A percentile compares a stretch with the other conserved stretches of the same genome.
These are phyloP conservation scores for Vigna hirtella DNA, from an alignment of 306 rosid species.

Conservation along the genomic window DNA sequence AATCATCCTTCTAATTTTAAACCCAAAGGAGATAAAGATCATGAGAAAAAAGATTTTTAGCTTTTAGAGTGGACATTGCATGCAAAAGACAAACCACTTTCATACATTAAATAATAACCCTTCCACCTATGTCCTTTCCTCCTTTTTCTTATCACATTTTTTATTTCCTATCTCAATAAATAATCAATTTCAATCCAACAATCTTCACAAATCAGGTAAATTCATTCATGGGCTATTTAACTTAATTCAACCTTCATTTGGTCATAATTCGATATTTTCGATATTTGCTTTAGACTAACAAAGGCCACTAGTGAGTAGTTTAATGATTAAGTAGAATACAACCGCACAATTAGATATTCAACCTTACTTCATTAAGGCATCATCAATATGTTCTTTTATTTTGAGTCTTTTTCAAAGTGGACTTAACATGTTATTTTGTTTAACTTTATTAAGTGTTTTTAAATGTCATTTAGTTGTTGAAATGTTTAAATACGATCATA, in stretches of 20 bases:
- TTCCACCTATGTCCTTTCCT: not conserved
- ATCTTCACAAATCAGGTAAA: no score
- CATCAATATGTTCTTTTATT: not conserved
- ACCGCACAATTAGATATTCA: constrained; percentile 32
- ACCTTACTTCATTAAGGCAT: constrained; percentile 18
- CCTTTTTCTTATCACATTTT: not conserved
- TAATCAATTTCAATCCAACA: no score
- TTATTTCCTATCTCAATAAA: no score
- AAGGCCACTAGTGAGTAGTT: not conserved
- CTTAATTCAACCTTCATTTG: no score
- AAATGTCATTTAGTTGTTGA: not conserved
- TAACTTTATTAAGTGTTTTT: not conserved
- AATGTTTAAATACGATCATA: not conserved
- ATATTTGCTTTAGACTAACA: not conserved
- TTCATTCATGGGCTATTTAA: no score
- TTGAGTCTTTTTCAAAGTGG: not conserved
- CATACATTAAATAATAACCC: constrained; percentile 39
- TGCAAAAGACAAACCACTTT: constrained; percentile 50
- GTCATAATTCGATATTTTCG: no score
- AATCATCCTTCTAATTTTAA: constrained; percentile 49
- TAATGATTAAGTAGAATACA: not conserved
- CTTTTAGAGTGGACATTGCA: constrained; percentile 51
- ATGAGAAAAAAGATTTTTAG: constrained; percentile 57
- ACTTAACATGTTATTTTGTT: not conserved
- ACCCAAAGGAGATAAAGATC: constrained; percentile 51